phyloP scores from a whole-genome alignment of 768 basidiomycete genomes.

The Termitomyces sp. region DNA sequence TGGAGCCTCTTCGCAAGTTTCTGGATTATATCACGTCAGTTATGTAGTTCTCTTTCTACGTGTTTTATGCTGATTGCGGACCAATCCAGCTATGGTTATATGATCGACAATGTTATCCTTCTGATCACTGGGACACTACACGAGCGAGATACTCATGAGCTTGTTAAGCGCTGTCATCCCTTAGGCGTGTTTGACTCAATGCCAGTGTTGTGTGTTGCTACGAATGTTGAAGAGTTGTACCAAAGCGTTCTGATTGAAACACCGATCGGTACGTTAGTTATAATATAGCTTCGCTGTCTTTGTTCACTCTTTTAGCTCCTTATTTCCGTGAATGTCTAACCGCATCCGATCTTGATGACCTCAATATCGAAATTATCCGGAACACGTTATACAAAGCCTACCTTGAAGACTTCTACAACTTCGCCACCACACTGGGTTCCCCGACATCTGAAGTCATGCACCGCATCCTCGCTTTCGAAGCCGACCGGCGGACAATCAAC shows the following conservation, averaged over 20 bases:
- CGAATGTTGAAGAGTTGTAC: conserved; percentile 97
- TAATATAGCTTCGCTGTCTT: conserved; percentile 7
- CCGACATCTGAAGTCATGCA: conserved; percentile 93
- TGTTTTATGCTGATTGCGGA: conserved; percentile 5
- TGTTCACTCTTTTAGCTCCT: conserved; percentile 47
- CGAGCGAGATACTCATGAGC: conserved; percentile 94
- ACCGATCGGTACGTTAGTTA: conserved; percentile 71
- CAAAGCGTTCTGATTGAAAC: conserved; percentile 97
- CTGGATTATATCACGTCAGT: conserved; percentile 97
- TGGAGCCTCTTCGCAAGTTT: conserved; percentile 86
- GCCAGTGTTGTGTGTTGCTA: conserved; percentile 98
- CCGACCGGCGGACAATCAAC: conserved; percentile 94
- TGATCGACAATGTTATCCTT: conserved; percentile 99
- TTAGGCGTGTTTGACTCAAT: conserved; percentile 97
- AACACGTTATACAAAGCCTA: conserved; percentile 99
- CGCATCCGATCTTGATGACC: conserved; percentile 93
- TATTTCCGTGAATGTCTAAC: conserved; percentile 97
- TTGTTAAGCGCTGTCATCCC: conserved; percentile 94
- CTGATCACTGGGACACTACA: conserved; percentile 97
- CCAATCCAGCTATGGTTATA: conserved; percentile 80
- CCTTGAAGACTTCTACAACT: conserved; percentile 93
- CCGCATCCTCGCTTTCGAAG: conserved; percentile 89
- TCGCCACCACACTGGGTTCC: conserved; percentile 69
- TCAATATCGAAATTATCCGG: conserved; percentile 99
- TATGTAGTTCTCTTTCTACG: not conserved